These are phyloP conservation scores for Sinapis alba DNA, from an alignment of 441 rosid genomes.

Conservation along the genomic window DNA sequence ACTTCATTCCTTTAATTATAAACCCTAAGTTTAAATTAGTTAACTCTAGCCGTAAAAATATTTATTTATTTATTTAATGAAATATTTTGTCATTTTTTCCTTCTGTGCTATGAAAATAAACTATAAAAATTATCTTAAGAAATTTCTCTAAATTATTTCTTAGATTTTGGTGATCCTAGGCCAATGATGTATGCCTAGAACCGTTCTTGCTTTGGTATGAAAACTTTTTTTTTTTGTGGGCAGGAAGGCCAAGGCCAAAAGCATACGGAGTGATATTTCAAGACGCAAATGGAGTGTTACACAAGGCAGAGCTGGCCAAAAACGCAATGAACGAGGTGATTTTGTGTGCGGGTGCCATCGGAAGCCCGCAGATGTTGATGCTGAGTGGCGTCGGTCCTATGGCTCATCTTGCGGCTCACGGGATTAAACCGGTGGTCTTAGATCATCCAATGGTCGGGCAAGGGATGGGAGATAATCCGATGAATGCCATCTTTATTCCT, in stretches of 20 bases:
- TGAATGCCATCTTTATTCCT: conserved; percentile 53
- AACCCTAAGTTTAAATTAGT: no score
- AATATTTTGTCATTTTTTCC: no score
- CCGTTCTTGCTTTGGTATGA: not conserved
- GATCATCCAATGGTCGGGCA: conserved; percentile 62
- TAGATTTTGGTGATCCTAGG: no score
- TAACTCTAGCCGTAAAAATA: no score
- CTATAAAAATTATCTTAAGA: no score
- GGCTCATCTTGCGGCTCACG: conserved; percentile 42
- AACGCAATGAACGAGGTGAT: conserved; percentile 45
- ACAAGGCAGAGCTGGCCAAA: conserved; percentile 41
- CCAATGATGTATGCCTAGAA: no score
- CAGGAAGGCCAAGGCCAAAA: conserved; percentile 47
- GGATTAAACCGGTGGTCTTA: conserved; percentile 43
- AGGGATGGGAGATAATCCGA: conserved; percentile 63
- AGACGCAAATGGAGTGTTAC: conserved; percentile 43
- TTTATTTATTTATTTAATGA: no score
- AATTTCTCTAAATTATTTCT: no score
- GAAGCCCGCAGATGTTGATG: conserved; percentile 60
- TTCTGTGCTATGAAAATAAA: no score
- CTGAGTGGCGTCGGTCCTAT: conserved; percentile 59
- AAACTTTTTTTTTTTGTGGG: conserved; percentile 20
- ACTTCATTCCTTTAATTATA: no score
- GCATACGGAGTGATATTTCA: conserved; percentile 50
- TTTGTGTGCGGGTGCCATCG: conserved; percentile 50